Conservation (phyloP, 2,329 filamentous ascomycete species). For the Colletotrichum destructivum region DNA sequence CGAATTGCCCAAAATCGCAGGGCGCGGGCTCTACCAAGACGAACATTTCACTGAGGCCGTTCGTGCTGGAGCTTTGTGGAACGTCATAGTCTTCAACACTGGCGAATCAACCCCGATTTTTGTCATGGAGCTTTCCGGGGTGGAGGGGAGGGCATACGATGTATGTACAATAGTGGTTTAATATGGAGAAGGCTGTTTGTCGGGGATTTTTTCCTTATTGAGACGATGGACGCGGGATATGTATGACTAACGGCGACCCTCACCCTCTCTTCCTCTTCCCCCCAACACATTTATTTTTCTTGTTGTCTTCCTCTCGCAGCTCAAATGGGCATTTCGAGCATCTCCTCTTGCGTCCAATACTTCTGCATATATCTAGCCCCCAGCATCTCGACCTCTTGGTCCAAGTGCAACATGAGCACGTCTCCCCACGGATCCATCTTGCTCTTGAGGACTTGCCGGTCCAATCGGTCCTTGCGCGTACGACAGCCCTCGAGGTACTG, state of each 20-base stretch:
- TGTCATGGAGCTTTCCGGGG: slow-evolving; percentile 2
- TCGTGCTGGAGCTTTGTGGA: background rate
- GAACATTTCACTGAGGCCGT: background rate
- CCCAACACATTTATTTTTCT: background rate
- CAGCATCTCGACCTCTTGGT: slow-evolving; percentile 85
- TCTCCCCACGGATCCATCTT: slow-evolving; percentile 84
- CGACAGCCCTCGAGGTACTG: slow-evolving; percentile 76
- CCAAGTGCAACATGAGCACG: slow-evolving; percentile 86
- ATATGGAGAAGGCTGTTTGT: background rate
- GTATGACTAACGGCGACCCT: no score
- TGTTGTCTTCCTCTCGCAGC: background rate
- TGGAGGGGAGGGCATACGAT: no score
- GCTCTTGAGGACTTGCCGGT: slow-evolving; percentile 72
- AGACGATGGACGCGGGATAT: background rate
- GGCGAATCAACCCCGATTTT: background rate
- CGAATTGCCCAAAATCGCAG: background rate
- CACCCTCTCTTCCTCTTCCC: no score
- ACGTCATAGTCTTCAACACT: background rate
- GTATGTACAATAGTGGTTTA: background rate
- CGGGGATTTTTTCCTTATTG: slow-evolving; percentile 7
- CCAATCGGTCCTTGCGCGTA: slow-evolving; percentile 72
- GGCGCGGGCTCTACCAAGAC: background rate
- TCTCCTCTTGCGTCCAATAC: slow-evolving; percentile 85
- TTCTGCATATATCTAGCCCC: slow-evolving; percentile 89
- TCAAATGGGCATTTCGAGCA: slow-evolving; percentile 78